Base-by-base conservation (phyloP, 805 yeast species). In the Maudiozyma bulderi region DNA sequence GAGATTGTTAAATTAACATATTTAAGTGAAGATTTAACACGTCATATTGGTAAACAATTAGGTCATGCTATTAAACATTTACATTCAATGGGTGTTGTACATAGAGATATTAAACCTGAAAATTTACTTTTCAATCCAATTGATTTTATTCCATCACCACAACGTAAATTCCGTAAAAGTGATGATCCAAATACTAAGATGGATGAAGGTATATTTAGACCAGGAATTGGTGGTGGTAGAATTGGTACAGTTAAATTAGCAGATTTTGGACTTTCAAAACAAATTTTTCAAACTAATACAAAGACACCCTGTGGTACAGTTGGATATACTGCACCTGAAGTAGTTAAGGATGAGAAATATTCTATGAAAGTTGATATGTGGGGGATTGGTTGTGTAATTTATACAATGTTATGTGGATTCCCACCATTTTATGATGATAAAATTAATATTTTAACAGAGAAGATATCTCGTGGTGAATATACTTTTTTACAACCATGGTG, bases 291-390 rank as follows among this genome's bases (percentile, higher is more conserved):
- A 59, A 77, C 82, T 45, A 86, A 86, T 58, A 86, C 97, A 26
- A 87, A 88, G 75, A 93, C 99, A 0, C 99, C 99, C 0, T 93
- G 99, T 69, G 99, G 99, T 46, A 93, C 99, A 0, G 96, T 93
- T 14, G 98, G 98, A 3, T 93, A 93, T 62, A 91, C 98, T 2
- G 99, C 99, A 0, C 99, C 99, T 0, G 99, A 93, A 67, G 91
- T 93, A 57, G 98, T 93, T 40, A 82, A 84, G 55, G 98, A 93
- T 66, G 95, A 90, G 70, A 76, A 82, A 44, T 93, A 93, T 63
- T 86, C 96, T 1, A 88, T 86, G 70, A 84, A 89, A 54, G 99
- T 93, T 37, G 99, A 93, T 65, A 87, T 93, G 93, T 93, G 99
- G 99, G 97, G 97, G 5, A 73, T 93, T 48, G 99, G 99, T 0